phyloP scores from a whole-genome alignment of 2,329 filamentous ascomycete genomes.

The Rutstroemia sp. region DNA sequence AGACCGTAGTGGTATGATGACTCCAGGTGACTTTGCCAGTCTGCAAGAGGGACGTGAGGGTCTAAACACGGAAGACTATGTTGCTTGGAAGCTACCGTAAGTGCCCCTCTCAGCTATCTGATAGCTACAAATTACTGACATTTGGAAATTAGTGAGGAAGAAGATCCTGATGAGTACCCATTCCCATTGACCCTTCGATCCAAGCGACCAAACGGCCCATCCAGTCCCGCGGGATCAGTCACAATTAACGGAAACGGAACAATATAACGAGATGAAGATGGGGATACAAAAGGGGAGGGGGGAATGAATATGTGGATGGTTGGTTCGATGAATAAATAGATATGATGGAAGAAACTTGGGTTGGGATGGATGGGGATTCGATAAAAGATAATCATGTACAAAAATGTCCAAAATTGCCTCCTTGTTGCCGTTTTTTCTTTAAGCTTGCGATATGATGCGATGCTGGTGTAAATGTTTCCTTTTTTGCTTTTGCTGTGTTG shows the following conservation, averaged over 20 bases:
- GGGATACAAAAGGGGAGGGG: neutral
- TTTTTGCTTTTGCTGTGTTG: too few relatives aligned
- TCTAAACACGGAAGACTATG: conserved; percentile 91
- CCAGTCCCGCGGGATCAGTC: conserved; percentile 23
- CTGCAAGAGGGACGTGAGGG: conserved; percentile 92
- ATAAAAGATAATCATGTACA: too few relatives aligned
- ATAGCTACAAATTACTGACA: conserved; percentile 12
- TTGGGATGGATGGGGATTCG: too few relatives aligned
- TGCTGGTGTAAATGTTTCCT: too few relatives aligned
- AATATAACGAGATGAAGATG: neutral
- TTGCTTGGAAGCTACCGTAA: conserved; percentile 96
- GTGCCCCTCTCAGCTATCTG: conserved; percentile 28
- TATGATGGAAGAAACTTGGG: neutral
- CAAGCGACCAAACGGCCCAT: conserved; percentile 30
- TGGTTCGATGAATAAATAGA: neutral
- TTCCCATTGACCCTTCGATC: conserved; percentile 60
- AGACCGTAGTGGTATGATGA: conserved; percentile 96
- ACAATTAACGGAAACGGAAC: conserved; percentile 25
- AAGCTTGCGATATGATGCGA: too few relatives aligned
- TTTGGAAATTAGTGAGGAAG: conserved; percentile 71
- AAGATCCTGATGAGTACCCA: conserved; percentile 75
- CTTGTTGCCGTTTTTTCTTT: too few relatives aligned
- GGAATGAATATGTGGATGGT: neutral
- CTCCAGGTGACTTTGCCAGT: conserved; percentile 93
- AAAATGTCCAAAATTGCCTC: too few relatives aligned